phyloP scores from a whole-genome alignment of 2,329 filamentous ascomycete species.

The Trichoderma arundinaceum region DNA sequence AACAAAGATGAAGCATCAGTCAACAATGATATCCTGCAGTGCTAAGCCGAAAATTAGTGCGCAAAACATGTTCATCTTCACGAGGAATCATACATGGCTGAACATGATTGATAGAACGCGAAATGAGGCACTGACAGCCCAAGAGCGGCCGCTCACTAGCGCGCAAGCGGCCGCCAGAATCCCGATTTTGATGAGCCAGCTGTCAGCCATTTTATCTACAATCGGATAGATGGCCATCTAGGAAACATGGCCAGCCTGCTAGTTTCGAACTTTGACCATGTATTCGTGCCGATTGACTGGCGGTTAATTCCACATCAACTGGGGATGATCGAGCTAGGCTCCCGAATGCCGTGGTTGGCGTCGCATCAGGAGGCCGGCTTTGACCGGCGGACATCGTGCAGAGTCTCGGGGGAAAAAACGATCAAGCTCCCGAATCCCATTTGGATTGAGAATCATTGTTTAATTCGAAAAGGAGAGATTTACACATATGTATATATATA shows the following conservation, averaged over 20 bases:
- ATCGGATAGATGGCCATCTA: neutral
- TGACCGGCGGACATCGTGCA: neutral
- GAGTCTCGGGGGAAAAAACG: neutral
- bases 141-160: conserved; percentile 12
- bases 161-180: conserved; percentile 16
- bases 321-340: neutral
- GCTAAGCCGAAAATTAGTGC: too few relatives aligned
- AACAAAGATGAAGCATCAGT: too few relatives aligned
- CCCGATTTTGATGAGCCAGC: neutral
- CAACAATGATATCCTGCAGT: too few relatives aligned
- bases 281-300: neutral
- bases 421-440: neutral
- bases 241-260: neutral
- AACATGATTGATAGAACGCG: neutral
- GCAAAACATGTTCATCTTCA: too few relatives aligned
- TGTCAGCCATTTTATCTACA: conserved; percentile 22
- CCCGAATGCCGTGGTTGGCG: neutral
- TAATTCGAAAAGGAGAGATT: neutral
- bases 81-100: too few relatives aligned
- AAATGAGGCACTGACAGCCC: neutral
- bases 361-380: neutral
- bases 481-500: too few relatives aligned
- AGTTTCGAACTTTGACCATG: neutral
- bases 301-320: neutral
- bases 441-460: neutral